phyloP scores from a whole-genome alignment of 225 moss, liverwort and hornwort species.

The Polytrichum formosum region DNA sequence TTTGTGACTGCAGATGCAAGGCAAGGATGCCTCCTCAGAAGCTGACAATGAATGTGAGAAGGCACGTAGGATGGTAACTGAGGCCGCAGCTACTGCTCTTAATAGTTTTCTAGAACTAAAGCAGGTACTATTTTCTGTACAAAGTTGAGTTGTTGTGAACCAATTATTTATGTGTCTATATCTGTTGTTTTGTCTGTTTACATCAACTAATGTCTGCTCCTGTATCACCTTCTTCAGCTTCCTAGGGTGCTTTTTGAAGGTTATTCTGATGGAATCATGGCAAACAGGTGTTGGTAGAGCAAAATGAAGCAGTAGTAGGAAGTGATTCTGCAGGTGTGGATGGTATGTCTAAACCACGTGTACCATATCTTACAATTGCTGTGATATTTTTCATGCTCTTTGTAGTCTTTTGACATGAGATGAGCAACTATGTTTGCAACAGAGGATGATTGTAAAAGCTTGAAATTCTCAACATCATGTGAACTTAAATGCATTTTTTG shows the following conservation, averaged over 20 bases:
- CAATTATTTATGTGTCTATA: too few species aligned
- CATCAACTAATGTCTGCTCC: too few species aligned
- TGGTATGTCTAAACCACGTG: constrained; percentile 26
- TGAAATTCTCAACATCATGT: too few species aligned
- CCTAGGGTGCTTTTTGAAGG: constrained; percentile 2
- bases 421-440: too few species aligned
- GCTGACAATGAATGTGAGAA: constrained; percentile 23
- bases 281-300: constrained; percentile 44
- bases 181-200: not conserved
- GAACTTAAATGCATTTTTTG: too few species aligned
- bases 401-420: too few species aligned
- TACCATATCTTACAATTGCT: too few species aligned
- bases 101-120: constrained; percentile 44
- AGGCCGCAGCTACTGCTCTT: constrained; percentile 46
- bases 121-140: constrained; percentile 15
- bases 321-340: constrained; percentile 24
- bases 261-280: constrained; percentile 7
- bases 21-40: constrained; percentile 18
- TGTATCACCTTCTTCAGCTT: not conserved
- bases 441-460: too few species aligned
- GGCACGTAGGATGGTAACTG: constrained; percentile 27
- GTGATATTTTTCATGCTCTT: too few species aligned
- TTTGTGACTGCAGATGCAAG: constrained; percentile 29
- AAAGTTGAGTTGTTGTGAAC: not conserved
- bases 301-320: constrained; percentile 34